phyloP scores from a whole-genome alignment of 805 yeast genomes.

The Metschnikowia anglica region DNA sequence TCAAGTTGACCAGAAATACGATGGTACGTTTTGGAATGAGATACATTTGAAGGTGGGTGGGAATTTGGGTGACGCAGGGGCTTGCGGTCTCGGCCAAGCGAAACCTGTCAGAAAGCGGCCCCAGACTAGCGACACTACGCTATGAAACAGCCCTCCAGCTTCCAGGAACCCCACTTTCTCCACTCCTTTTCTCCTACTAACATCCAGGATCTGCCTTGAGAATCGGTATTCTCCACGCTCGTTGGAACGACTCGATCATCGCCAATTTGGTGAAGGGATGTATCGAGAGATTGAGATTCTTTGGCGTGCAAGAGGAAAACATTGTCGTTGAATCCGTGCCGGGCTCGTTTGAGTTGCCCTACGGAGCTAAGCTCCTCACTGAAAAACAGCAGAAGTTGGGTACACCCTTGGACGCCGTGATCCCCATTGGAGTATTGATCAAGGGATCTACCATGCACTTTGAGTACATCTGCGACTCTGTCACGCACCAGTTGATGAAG shows the following conservation, averaged over 20 bases:
- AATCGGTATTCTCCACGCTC: slow-evolving; percentile 89
- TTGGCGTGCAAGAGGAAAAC: slow-evolving; percentile 75
- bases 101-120: no score
- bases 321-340: slow-evolving; percentile 86
- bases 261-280: slow-evolving; percentile 81
- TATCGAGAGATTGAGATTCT: slow-evolving; percentile 50
- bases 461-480: slow-evolving; percentile 92
- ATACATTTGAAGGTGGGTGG: not conserved
- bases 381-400: slow-evolving; percentile 44
- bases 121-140: no score
- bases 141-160: no score
- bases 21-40: slow-evolving; percentile 44
- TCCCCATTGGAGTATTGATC: slow-evolving; percentile 91
- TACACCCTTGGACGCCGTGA: slow-evolving; percentile 72
- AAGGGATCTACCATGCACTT: slow-evolving; percentile 98
- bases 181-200: no score
- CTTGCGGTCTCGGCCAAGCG: no score
- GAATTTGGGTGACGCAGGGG: no score
- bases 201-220: slow-evolving; percentile 51
- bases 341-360: slow-evolving; percentile 93
- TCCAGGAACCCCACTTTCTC: no score
- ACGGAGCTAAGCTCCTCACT: slow-evolving; percentile 59
- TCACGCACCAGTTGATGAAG: slow-evolving; percentile 80
- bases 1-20: slow-evolving; percentile 61
- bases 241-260: slow-evolving; percentile 86